Percentiles rank a stretch among this genome's conserved stretches.
Evolutionary conservation across 257 asterid genomes (phyloP).

Genomic region (Jaltomata sinuosa): DNA sequence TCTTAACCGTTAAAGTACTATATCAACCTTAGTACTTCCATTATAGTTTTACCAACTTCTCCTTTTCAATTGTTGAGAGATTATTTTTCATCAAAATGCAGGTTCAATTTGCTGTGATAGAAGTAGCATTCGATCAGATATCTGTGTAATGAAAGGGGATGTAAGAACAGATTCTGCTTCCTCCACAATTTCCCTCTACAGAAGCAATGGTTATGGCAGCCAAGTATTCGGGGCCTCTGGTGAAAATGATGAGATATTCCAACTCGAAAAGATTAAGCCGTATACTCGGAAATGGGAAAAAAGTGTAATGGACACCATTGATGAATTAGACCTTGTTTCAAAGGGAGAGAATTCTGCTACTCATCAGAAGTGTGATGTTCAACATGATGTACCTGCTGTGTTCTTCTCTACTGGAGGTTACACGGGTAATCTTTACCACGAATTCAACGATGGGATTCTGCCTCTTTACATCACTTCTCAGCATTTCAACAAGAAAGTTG

Average conservation of each 20-base stretch:
- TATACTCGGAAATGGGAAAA: constrained; percentile 95
- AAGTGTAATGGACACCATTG: constrained; percentile 53
- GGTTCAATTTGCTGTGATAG: constrained; percentile 70
- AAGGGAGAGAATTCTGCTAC: constrained; percentile 11
- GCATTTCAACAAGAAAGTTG: constrained; percentile 35
- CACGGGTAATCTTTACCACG: constrained; percentile 77
- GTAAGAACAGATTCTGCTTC: constrained; percentile 37
- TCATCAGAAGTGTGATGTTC: constrained; percentile 50
- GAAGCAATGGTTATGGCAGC: background rate
- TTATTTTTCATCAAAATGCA: background rate
- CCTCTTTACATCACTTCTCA: constrained; percentile 65
- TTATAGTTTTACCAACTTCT: background rate
- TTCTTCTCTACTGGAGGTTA: constrained; percentile 80
- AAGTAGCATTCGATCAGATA: constrained; percentile 41
- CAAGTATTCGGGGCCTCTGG: background rate
- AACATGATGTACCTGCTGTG: constrained; percentile 57
- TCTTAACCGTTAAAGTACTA: background rate
- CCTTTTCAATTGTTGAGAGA: background rate
- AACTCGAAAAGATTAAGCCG: constrained; percentile 63
- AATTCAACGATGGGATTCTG: constrained; percentile 63
- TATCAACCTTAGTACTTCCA: background rate
- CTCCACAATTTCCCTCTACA: constrained; percentile 30
- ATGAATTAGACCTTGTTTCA: constrained; percentile 48
- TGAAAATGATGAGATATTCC: constrained; percentile 18
- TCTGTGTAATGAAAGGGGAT: constrained; percentile 60